Evolutionary conservation across 2,329 filamentous ascomycete genomes (phyloP).

Genomic region (Aspergillus novoparasiticus): DNA sequence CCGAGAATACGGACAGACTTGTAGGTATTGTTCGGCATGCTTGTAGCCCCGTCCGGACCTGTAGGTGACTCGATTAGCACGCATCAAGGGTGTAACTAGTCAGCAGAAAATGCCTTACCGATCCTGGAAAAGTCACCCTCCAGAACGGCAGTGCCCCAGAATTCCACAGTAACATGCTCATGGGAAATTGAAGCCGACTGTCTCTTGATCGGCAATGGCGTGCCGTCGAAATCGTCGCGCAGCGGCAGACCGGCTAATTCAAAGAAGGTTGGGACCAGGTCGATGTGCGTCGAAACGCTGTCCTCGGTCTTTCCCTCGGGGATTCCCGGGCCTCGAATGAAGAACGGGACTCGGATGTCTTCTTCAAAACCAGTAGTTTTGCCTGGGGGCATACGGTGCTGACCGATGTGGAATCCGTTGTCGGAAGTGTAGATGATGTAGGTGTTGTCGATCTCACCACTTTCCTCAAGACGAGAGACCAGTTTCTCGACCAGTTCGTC

Average conservation of each 20-base stretch:
- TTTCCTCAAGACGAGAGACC: slow-evolving; percentile 44
- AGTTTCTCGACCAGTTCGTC: slow-evolving; percentile 57
- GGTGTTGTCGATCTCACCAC: slow-evolving; percentile 53
- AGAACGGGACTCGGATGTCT: slow-evolving; percentile 62
- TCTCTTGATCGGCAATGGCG: slow-evolving; percentile 50
- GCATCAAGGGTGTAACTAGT: not conserved
- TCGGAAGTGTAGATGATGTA: slow-evolving; percentile 65
- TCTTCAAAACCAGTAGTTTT: slow-evolving; percentile 63
- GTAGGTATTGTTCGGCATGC: slow-evolving; percentile 41
- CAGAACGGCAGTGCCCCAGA: slow-evolving; percentile 49
- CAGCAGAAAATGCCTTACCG: slow-evolving; percentile 21
- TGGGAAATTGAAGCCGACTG: slow-evolving; percentile 35
- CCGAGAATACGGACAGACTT: slow-evolving; percentile 42
- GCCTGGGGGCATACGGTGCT: slow-evolving; percentile 60
- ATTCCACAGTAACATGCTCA: slow-evolving; percentile 63
- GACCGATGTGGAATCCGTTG: slow-evolving; percentile 64
- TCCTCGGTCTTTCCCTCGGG: slow-evolving; percentile 44
- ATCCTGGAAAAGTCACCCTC: slow-evolving; percentile 34
- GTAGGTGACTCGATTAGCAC: not conserved
- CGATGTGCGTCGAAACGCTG: slow-evolving; percentile 63
- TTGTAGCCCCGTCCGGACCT: slow-evolving; percentile 23
- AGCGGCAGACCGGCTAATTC: slow-evolving; percentile 43
- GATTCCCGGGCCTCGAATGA: slow-evolving; percentile 62
- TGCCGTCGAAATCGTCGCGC: slow-evolving; percentile 59
- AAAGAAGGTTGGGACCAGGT: slow-evolving; percentile 64